These are phyloP conservation scores for Colletotrichum sp. DNA, from an alignment of 2,329 filamentous ascomycete genomes.

Conservation along the genomic window DNA sequence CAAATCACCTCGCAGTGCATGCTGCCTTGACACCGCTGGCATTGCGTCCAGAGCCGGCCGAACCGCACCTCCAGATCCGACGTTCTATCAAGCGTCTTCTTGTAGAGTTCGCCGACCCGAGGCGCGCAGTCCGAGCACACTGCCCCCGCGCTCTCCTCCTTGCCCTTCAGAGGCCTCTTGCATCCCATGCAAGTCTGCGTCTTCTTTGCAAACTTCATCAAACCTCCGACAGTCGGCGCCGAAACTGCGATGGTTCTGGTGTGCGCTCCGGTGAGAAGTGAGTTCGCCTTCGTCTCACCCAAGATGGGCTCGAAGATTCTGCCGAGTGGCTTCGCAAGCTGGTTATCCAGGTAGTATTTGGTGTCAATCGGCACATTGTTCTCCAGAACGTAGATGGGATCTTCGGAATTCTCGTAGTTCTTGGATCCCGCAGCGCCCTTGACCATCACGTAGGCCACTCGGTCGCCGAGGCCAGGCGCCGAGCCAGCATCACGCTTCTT, in stretches of 20 bases:
- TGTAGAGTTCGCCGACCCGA: constrained; percentile 90
- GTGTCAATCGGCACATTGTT: constrained; percentile 98
- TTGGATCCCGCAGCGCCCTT: constrained; percentile 88
- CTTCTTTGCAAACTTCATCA: constrained; percentile 99
- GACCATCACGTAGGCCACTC: constrained; percentile 97
- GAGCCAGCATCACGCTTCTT: constrained; percentile 95
- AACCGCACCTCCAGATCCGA: constrained; percentile 94
- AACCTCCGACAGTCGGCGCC: constrained; percentile 85
- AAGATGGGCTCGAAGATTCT: constrained; percentile 98
- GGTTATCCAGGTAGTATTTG: constrained; percentile 98
- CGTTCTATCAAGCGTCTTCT: constrained; percentile 85
- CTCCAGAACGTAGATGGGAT: constrained; percentile 95
- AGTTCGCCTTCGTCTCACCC: constrained; percentile 88
- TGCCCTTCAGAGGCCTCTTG: constrained; percentile 89
- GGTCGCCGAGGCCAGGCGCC: constrained; percentile 89
- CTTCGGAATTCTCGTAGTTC: constrained; percentile 97
- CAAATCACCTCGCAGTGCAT: constrained; percentile 99
- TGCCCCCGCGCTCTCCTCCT: constrained; percentile 81
- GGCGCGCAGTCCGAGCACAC: constrained; percentile 87
- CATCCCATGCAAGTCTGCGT: constrained; percentile 98
- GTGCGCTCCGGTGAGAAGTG: constrained; percentile 88
- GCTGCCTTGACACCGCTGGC: constrained; percentile 95
- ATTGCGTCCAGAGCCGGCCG: constrained; percentile 94
- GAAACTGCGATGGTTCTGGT: constrained; percentile 94
- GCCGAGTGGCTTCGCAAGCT: constrained; percentile 90